Conservation (phyloP, 768 basidiomycete species). For the Tephrocybe sp. region DNA sequence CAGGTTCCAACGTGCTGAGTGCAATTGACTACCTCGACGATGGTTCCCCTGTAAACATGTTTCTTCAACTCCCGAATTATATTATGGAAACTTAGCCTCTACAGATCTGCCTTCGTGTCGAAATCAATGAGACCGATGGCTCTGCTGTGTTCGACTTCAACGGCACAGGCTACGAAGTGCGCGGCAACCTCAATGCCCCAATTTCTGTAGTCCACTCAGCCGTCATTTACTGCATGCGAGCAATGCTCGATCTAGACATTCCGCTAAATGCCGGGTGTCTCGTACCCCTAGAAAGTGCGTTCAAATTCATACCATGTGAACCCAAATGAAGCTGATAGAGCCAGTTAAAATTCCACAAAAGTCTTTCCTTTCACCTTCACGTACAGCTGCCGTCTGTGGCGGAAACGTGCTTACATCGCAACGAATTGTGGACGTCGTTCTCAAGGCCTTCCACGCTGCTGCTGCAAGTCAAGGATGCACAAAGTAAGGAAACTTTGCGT, state of each 20-base stretch:
- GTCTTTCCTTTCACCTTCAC: constrained; percentile 76
- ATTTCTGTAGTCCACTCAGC: constrained; percentile 86
- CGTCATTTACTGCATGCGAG: constrained; percentile 85
- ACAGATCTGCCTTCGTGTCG: constrained; percentile 72
- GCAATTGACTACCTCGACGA: constrained; percentile 87
- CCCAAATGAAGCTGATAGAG: background rate
- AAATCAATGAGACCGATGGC: constrained; percentile 71
- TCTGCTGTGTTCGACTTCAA: constrained; percentile 84
- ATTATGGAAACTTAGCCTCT: background rate
- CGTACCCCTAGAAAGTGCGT: constrained; percentile 75
- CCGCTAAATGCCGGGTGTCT: constrained; percentile 94
- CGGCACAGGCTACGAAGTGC: constrained; percentile 80
- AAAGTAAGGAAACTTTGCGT: constrained; percentile 52
- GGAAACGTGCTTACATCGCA: constrained; percentile 92
- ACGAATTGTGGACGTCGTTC: constrained; percentile 90
- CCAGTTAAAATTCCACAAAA: constrained; percentile 78
- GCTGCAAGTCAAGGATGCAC: constrained; percentile 94
- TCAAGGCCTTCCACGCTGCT: constrained; percentile 88
- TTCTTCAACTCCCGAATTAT: background rate
- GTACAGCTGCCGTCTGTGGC: constrained; percentile 88
- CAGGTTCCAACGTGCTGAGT: constrained; percentile 60
- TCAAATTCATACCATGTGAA: background rate
- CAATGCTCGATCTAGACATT: constrained; percentile 84
- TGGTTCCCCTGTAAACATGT: constrained; percentile 76
- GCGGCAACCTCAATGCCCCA: constrained; percentile 83